Evolutionary conservation across 345 rosid genomes (phyloP).

Genomic region (Pistacia atlantica): DNA sequence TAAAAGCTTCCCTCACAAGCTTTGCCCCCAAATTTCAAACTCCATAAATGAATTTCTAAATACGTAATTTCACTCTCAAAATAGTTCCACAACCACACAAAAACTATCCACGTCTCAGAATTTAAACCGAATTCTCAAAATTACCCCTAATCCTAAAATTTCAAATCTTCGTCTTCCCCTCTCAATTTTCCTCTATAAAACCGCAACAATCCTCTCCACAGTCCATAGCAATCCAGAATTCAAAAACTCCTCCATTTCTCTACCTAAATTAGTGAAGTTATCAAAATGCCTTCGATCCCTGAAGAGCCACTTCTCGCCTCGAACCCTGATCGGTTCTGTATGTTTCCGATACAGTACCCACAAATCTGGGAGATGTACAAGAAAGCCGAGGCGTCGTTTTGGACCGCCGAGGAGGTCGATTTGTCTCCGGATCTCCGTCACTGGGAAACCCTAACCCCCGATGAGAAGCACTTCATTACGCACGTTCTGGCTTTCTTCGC

Average conservation of each 20-base stretch:
- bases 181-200: conserved; percentile 22
- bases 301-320: conserved; percentile 86
- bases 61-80: background rate
- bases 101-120: background rate
- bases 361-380: conserved; percentile 98
- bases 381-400: conserved; percentile 95
- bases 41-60: background rate
- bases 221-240: background rate
- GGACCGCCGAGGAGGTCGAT: conserved; percentile 99
- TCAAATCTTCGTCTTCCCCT: conserved; percentile 14
- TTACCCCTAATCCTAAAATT: conserved; percentile 6
- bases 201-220: background rate
- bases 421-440: conserved; percentile 75
- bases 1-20: conserved; percentile 30
- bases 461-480: conserved; percentile 78
- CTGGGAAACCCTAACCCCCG: conserved; percentile 74
- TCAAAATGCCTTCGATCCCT: conserved; percentile 37
- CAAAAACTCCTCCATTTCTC: background rate
- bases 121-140: background rate
- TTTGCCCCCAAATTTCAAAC: conserved; percentile 1
- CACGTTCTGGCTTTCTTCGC: conserved; percentile 98
- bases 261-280: background rate
- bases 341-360: conserved; percentile 93
- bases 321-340: conserved; percentile 81
- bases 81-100: background rate